Conservation (phyloP, 768 basidiomycete species). For the Phaffia australis region DNA sequence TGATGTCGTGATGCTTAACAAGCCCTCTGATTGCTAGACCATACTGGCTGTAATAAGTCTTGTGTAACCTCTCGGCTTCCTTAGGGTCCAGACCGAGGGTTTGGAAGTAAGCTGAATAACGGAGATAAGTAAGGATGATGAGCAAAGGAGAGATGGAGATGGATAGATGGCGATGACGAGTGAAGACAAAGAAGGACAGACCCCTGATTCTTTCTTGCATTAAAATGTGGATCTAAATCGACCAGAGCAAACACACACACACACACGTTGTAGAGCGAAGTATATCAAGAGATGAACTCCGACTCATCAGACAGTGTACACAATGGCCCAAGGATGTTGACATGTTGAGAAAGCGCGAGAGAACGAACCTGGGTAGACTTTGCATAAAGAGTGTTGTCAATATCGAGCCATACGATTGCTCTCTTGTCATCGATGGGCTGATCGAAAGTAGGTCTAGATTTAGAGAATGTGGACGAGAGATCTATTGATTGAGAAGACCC, state of each 20-base stretch:
- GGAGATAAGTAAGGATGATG: slow-evolving; percentile 5
- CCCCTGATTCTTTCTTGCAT: slow-evolving; percentile 75
- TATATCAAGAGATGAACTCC: not conserved
- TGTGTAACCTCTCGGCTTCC: slow-evolving; percentile 59
- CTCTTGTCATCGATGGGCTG: slow-evolving; percentile 44
- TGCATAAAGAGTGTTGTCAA: slow-evolving; percentile 81
- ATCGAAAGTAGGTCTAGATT: no score
- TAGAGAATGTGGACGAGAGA: no score
- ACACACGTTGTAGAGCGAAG: not conserved
- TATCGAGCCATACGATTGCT: slow-evolving; percentile 64
- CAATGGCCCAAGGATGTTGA: no score
- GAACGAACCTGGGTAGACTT: slow-evolving; percentile 44
- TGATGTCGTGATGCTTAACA: slow-evolving; percentile 61
- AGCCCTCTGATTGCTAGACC: slow-evolving; percentile 74
- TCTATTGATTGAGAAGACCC: no score
- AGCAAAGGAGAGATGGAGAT: slow-evolving; percentile 1
- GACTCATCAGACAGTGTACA: not conserved
- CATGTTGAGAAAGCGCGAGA: no score
- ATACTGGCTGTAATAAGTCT: slow-evolving; percentile 64
- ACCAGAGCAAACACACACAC: not conserved
- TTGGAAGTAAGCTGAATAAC: slow-evolving; percentile 57
- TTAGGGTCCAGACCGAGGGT: slow-evolving; percentile 56
- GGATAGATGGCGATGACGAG: not conserved
- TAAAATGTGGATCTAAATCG: slow-evolving; percentile 51
- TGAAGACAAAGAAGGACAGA: slow-evolving; percentile 32